phyloP scores from a whole-genome alignment of 2,329 filamentous ascomycete genomes.

The Colletotrichum sp. region DNA sequence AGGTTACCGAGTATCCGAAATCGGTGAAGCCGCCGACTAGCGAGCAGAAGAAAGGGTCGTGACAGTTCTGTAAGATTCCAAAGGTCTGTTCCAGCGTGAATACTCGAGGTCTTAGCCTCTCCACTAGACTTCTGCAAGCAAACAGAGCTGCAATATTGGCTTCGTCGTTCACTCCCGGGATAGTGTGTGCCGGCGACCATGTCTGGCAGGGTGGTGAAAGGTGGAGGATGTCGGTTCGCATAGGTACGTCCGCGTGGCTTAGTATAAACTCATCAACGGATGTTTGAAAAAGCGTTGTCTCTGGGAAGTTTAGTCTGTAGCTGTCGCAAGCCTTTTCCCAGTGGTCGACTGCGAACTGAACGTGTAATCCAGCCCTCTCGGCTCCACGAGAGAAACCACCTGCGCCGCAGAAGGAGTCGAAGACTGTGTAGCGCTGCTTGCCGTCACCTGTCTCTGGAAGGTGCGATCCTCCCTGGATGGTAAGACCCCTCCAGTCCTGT shows the following conservation, averaged over 20 bases:
- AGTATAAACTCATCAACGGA: constrained; percentile 55
- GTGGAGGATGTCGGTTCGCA: constrained; percentile 72
- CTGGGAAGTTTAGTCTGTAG: constrained; percentile 63
- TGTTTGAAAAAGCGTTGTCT: constrained; percentile 50
- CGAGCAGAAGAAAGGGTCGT: constrained; percentile 62
- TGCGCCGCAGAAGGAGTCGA: constrained; percentile 75
- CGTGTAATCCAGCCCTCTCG: constrained; percentile 56
- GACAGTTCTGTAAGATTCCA: constrained; percentile 57
- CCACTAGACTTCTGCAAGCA: constrained; percentile 59
- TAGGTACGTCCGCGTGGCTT: constrained; percentile 24
- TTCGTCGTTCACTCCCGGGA: constrained; percentile 63
- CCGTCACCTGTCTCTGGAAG: not conserved
- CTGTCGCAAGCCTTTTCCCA: constrained; percentile 60
- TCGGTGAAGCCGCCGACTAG: constrained; percentile 69
- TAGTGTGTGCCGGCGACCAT: constrained; percentile 75
- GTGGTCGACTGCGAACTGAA: constrained; percentile 70
- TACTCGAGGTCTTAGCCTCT: constrained; percentile 65
- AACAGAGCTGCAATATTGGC: constrained; percentile 68
- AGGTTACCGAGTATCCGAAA: constrained; percentile 72
- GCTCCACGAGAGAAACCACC: constrained; percentile 75
- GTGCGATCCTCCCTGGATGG: constrained; percentile 40
- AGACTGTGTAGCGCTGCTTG: constrained; percentile 65
- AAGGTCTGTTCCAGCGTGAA: constrained; percentile 82
- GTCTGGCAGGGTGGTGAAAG: constrained; percentile 80
- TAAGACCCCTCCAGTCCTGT: constrained; percentile 43